A percentile compares a stretch with the other conserved stretches of the same genome.
phyloP scores from a whole-genome alignment of 306 rosid genomes.

The Coriaria nepalensis region DNA sequence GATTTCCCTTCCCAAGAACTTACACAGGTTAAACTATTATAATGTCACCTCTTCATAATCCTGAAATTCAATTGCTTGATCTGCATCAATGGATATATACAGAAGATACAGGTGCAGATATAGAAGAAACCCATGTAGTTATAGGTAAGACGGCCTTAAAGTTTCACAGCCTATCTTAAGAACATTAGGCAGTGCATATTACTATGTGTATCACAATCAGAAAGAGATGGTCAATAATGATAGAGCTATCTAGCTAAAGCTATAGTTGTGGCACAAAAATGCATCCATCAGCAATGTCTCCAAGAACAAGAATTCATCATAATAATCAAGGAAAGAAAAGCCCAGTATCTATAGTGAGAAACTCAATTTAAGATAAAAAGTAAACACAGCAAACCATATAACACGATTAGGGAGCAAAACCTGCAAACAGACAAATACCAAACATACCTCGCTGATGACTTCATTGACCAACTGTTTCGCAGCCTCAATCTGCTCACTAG shows the following conservation, averaged over 20 bases:
- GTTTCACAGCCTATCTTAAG: constrained; percentile 11
- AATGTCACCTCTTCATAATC: constrained; percentile 17
- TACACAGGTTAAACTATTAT: constrained; percentile 12
- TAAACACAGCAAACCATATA: too few species aligned
- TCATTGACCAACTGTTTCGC: constrained; percentile 78
- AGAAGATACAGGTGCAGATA: constrained; percentile 18
- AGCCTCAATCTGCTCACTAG: constrained; percentile 73
- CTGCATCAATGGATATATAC: constrained; percentile 18
- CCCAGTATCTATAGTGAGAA: too few species aligned
- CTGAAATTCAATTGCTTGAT: constrained; percentile 15
- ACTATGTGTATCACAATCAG: background rate
- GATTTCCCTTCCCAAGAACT: constrained; percentile 15
- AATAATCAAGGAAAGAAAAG: too few species aligned
- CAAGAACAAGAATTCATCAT: too few species aligned
- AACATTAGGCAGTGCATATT: constrained; percentile 5
- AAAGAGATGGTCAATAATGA: background rate
- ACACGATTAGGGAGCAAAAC: constrained; percentile 12
- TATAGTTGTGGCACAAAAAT: background rate
- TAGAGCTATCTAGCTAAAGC: constrained; percentile 6
- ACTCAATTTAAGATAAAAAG: too few species aligned
- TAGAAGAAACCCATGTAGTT: constrained; percentile 8
- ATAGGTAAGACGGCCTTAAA: constrained; percentile 16
- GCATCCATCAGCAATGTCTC: too few species aligned
- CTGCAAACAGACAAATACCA: constrained; percentile 13
- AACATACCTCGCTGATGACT: constrained; percentile 80